These are phyloP conservation scores for Eucalyptus paniculata DNA, from an alignment of 345 rosid species.

Conservation along the genomic window DNA sequence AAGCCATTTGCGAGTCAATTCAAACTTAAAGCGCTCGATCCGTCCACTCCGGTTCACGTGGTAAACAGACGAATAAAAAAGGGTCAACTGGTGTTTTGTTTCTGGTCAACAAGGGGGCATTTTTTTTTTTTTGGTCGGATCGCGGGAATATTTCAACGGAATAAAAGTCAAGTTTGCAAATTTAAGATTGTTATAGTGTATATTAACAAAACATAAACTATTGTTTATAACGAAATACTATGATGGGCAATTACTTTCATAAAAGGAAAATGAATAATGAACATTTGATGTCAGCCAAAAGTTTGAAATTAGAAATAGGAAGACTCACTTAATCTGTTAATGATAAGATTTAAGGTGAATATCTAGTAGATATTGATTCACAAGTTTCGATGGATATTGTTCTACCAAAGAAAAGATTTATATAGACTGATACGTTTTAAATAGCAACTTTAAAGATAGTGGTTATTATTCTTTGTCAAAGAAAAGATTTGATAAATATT, in stretches of 20 bases:
- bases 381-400: background rate
- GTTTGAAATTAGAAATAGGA: background rate
- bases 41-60: background rate
- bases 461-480: background rate
- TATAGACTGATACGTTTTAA: rapidly evolving
- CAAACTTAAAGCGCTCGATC: background rate
- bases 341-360: background rate
- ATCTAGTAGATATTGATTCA: background rate
- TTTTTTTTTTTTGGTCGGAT: too few species aligned
- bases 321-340: background rate
- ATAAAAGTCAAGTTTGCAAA: background rate
- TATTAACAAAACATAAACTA: too few species aligned
- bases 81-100: background rate
- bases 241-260: background rate
- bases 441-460: background rate
- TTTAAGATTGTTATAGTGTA: too few species aligned
- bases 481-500: too few species aligned
- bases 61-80: background rate
- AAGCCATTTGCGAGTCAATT: background rate
- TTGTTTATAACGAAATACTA: background rate
- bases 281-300: background rate
- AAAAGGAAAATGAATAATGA: background rate
- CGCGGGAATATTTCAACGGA: background rate
- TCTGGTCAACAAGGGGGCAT: background rate
- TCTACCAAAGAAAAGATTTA: background rate